Evolutionary conservation across 2,329 filamentous ascomycete species (phyloP).

Genomic region (Aspergillus fumigatus): DNA sequence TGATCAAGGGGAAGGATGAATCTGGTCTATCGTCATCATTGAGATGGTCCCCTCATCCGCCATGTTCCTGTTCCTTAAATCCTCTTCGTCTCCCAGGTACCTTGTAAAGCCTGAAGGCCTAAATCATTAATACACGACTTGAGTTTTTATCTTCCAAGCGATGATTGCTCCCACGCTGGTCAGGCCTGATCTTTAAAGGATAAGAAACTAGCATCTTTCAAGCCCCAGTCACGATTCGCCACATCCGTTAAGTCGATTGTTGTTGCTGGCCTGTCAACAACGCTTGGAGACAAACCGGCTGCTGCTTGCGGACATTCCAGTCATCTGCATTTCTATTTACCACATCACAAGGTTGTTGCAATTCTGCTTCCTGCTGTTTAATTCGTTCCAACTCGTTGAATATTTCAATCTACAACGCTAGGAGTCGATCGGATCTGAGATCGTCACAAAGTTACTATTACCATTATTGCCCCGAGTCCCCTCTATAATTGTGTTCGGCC

Average conservation of each 20-base stretch:
- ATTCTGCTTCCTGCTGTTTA: neutral
- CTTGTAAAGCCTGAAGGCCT: neutral
- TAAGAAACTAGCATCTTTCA: neutral
- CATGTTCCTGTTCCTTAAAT: neutral
- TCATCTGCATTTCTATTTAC: neutral
- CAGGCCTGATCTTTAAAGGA: neutral
- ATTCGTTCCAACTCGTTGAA: neutral
- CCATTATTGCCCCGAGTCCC: neutral
- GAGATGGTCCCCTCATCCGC: neutral
- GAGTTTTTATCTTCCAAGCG: neutral
- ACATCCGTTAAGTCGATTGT: neutral
- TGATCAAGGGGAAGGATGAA: neutral
- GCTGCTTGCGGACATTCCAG: neutral
- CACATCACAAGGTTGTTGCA: neutral
- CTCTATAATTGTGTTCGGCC: neutral
- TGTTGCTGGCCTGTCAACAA: neutral
- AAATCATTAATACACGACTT: neutral
- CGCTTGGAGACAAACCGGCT: neutral
- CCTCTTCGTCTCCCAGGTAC: neutral
- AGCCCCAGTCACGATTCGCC: conserved; percentile 9
- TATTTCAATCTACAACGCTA: neutral
- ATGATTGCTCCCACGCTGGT: neutral
- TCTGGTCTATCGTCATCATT: neutral
- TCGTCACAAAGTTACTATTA: neutral
- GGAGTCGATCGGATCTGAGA: neutral